These are phyloP conservation scores for Suillus brevipes DNA, from an alignment of 768 basidiomycete genomes.

Conservation along the genomic window DNA sequence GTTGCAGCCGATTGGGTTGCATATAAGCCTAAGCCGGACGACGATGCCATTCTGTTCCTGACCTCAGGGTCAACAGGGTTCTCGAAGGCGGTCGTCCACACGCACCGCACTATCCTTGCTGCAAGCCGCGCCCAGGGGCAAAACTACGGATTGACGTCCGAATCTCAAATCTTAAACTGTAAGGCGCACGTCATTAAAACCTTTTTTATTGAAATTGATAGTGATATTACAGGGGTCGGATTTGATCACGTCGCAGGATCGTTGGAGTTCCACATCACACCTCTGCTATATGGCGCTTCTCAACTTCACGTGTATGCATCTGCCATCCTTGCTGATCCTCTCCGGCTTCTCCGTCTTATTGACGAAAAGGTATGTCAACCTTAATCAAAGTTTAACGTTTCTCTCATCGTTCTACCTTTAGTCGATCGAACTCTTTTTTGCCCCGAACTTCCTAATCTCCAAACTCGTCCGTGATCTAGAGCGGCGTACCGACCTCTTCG, in stretches of 20 bases:
- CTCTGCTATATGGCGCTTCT: constrained; percentile 33
- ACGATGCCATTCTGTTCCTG: constrained; percentile 36
- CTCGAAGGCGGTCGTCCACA: constrained; percentile 42
- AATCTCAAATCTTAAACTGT: constrained; percentile 43
- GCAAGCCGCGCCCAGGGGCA: constrained; percentile 34
- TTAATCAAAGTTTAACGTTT: constrained; percentile 19
- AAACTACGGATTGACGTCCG: constrained; percentile 34
- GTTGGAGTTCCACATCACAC: constrained; percentile 42
- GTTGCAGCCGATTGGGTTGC: constrained; percentile 16
- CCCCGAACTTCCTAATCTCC: constrained; percentile 45
- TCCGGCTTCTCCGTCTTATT: constrained; percentile 29
- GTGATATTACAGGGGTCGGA: constrained; percentile 35
- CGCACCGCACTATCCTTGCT: constrained; percentile 39
- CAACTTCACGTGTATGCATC: constrained; percentile 25
- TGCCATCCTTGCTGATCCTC: constrained; percentile 24
- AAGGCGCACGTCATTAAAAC: constrained; percentile 6
- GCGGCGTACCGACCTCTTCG: constrained; percentile 23
- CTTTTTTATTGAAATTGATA: background rate
- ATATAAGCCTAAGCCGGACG: constrained; percentile 24
- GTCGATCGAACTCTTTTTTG: constrained; percentile 34
- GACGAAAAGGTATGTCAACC: constrained; percentile 35
- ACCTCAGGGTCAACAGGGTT: constrained; percentile 48
- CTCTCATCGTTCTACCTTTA: constrained; percentile 11
- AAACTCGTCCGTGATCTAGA: constrained; percentile 36
- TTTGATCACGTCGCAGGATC: constrained; percentile 48